Evolutionary conservation across 495 filamentous ascomycete species (phyloP).

Genomic region (Neurospora sp.): DNA sequence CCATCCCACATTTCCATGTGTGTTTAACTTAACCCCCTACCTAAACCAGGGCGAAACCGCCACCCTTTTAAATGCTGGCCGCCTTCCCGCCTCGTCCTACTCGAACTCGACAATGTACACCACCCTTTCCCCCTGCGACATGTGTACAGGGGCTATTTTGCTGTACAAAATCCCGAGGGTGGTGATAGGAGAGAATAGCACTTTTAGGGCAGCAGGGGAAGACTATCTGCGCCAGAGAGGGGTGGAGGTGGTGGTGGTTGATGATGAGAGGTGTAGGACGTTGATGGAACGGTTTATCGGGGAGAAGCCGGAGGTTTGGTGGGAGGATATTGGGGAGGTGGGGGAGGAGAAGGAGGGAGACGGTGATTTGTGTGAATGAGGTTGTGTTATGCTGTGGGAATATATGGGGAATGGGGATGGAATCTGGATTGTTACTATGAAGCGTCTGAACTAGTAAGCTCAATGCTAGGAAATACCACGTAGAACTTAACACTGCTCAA

Average conservation of each 20-base stretch:
- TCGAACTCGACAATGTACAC: conserved; percentile 68
- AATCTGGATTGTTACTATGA: background rate
- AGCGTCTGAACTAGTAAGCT: background rate
- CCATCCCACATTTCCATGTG: too few species aligned
- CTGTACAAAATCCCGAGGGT: conserved; percentile 73
- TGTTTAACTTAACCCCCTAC: background rate
- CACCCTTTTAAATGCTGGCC: conserved; percentile 67
- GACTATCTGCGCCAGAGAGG: conserved; percentile 59
- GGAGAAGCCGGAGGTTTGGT: conserved; percentile 71
- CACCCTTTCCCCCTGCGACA: conserved; percentile 78
- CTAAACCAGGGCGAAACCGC: conserved; percentile 55
- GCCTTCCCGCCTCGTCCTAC: conserved; percentile 62
- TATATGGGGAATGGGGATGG: background rate
- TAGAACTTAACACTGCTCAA: background rate
- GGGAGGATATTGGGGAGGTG: conserved; percentile 10
- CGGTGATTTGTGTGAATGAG: background rate
- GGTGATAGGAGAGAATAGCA: conserved; percentile 78
- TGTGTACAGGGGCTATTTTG: conserved; percentile 75
- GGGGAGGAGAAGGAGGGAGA: background rate
- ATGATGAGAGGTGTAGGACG: conserved; percentile 56
- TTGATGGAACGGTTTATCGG: conserved; percentile 71
- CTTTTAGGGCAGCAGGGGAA: conserved; percentile 62
- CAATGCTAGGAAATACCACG: background rate
- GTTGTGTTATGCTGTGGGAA: background rate
- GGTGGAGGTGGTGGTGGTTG: conserved; percentile 64